Conservation (phyloP, 441 rosid genomes). For the Geranium incanum region DNA sequence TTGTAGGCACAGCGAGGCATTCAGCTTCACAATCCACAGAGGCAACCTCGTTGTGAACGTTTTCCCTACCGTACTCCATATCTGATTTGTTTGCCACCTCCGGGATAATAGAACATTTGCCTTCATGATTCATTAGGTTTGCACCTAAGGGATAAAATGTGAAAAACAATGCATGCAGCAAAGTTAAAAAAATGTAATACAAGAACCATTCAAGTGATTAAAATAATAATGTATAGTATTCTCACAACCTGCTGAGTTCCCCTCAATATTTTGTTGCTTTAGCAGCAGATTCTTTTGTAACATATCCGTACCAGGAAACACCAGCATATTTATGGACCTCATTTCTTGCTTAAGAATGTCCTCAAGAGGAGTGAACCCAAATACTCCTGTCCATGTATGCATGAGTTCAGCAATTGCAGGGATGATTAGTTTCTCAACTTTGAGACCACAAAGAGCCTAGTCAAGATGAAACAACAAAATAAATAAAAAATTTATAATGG, state of each 20-base stretch:
- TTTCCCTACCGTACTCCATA: slow-evolving; percentile 28
- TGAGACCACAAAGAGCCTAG: slow-evolving; percentile 62
- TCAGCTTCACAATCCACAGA: slow-evolving; percentile 27
- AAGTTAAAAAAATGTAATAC: neutral
- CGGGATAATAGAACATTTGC: slow-evolving; percentile 17
- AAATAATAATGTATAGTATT: neutral
- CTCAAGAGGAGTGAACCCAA: slow-evolving; percentile 62
- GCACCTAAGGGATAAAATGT: slow-evolving; percentile 23
- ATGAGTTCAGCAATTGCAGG: slow-evolving; percentile 88
- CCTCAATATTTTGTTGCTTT: slow-evolving; percentile 31
- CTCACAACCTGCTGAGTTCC: slow-evolving; percentile 30
- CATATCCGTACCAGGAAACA: slow-evolving; percentile 90
- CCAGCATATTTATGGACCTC: slow-evolving; percentile 71
- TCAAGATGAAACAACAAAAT: slow-evolving; percentile 12
- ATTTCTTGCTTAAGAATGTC: slow-evolving; percentile 54
- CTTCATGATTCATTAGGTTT: slow-evolving; percentile 21
- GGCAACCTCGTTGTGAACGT: slow-evolving; percentile 26
- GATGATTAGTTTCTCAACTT: slow-evolving; percentile 75
- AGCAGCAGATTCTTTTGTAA: slow-evolving; percentile 57
- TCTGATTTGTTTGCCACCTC: slow-evolving; percentile 32
- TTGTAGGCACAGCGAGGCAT: slow-evolving; percentile 21
- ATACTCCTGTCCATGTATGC: slow-evolving; percentile 82
- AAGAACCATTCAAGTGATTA: neutral
- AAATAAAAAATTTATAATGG: slow-evolving; percentile 18
- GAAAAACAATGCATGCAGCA: neutral